Base-by-base conservation (phyloP, 169 alveolate genomes). In the Cryptosporidium bovis region DNA sequence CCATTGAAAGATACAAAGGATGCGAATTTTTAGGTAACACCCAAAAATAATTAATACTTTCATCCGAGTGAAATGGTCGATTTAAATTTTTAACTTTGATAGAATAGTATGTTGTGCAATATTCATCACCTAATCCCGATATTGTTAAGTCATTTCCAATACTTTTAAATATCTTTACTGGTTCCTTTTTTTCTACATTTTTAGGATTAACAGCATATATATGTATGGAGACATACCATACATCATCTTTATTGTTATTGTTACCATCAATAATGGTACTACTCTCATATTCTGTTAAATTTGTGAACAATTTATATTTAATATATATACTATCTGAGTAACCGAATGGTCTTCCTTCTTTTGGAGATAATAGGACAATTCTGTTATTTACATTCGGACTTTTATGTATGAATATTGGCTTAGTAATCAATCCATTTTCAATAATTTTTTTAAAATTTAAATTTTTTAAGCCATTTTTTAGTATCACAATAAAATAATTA, bases 361-460 rank as follows among this genome's bases (percentile, higher is more conserved):
- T 77, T 2, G 71, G 85, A 62, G 65, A 44, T 31, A 31, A 36
- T 2, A 77, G 2, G 7, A 77, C 34, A 60, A 77, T 60, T 46
- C 71, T 56, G 36, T 77, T 53, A 1, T 60, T 33, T 16, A 34
- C 18, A 15, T 51, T 60, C 34, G 71, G 71, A 12, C 29, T 36
- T 44, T 60, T 36, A 18, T 40, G 18, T 16, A 77, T 31, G 1
- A 40, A 24, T n/a, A 77, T 60, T 60, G 85, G 85, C 8, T 62
- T 77, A 55, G 85, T 56, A 60, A 77, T 66, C 18, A 77, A 33
- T n/a, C 85, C 85, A 40, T 60, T 48, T 77, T 77, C 77, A 8
- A 77, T 2, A 5, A 77, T 13, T 18, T 2, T 29, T 31, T 60
- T 4, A 34, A 60, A 36, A 36, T 36, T 77, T 6, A 24, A 15